Evolutionary conservation across 1,284 basidiomycete genomes (phyloP).

Genomic region (Apiotrichum mycotoxinovorans): DNA sequence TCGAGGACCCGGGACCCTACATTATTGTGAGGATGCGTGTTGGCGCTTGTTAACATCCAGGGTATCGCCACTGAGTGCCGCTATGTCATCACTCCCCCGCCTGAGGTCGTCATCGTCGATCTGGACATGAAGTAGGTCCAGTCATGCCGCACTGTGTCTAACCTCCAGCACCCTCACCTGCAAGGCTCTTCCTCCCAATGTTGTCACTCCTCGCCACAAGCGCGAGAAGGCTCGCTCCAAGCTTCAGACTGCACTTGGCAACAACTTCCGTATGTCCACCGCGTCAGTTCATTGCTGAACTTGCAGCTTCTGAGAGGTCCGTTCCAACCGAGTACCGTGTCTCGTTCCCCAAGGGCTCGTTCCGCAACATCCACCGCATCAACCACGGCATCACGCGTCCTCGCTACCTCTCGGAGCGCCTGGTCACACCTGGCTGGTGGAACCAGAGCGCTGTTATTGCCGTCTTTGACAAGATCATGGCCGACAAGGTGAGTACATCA

Average conservation of each 20-base stretch:
- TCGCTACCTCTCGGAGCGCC: constrained; percentile 54
- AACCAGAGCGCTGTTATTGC: constrained; percentile 80
- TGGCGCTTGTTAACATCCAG: constrained; percentile 16
- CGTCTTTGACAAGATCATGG: constrained; percentile 80
- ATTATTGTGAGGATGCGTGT: constrained; percentile 59
- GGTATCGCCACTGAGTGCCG: constrained; percentile 82
- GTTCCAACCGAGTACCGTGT: constrained; percentile 76
- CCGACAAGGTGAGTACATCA: constrained; percentile 66
- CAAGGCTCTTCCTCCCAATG: constrained; percentile 69
- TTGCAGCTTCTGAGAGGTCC: constrained; percentile 9
- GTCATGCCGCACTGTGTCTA: neutral
- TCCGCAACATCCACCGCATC: constrained; percentile 49
- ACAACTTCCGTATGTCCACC: constrained; percentile 38
- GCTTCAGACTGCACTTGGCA: constrained; percentile 73
- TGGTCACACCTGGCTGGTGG: constrained; percentile 88
- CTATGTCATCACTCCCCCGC: constrained; percentile 66
- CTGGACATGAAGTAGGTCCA: constrained; percentile 57
- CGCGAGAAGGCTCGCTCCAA: constrained; percentile 78
- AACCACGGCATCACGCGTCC: constrained; percentile 25
- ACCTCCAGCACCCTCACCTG: constrained; percentile 57
- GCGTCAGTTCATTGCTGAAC: neutral
- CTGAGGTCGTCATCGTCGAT: constrained; percentile 87
- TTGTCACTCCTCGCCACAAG: constrained; percentile 74
- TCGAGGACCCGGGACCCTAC: constrained; percentile 69
- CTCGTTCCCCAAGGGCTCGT: constrained; percentile 79